Evolutionary conservation across 2,329 filamentous ascomycete species (phyloP).

Genomic region (Botryosphaeria dothidea): DNA sequence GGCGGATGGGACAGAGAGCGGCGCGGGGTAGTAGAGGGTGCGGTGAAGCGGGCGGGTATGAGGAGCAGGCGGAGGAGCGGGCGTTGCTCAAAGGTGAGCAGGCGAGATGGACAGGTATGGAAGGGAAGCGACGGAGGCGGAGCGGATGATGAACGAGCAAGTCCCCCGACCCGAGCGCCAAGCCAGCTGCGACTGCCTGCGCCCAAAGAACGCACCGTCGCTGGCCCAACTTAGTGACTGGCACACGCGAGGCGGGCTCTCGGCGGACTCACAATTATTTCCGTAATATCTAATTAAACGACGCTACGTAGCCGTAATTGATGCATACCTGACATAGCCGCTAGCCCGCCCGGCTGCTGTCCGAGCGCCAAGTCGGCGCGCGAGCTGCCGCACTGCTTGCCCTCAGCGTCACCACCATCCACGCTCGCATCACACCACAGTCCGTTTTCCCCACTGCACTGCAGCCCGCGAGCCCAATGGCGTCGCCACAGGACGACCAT

Average conservation of each 20-base stretch:
- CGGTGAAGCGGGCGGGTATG: not conserved
- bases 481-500: conserved; percentile 48
- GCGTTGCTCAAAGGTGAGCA: not conserved
- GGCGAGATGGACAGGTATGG: not conserved
- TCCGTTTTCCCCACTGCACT: not conserved
- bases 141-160: conserved; percentile 1
- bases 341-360: not conserved
- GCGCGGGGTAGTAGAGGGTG: not conserved
- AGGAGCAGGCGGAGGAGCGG: not conserved
- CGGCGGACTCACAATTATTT: too few species aligned
- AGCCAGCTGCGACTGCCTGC: not conserved
- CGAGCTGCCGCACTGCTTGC: conserved; percentile 8
- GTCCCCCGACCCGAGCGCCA: conserved; percentile 1
- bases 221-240: too few species aligned
- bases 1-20: not conserved
- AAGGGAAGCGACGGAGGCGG: conserved; percentile 5
- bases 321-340: not conserved
- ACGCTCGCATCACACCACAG: not conserved
- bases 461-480: conserved; percentile 36
- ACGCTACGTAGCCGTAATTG: too few species aligned
- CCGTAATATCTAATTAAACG: too few species aligned
- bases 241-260: too few species aligned
- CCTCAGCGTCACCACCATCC: conserved; percentile 5
- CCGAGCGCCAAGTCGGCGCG: not conserved
- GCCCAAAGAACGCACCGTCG: not conserved